A percentile compares a stretch with the other conserved stretches of the same genome.
Evolutionary conservation across 257 asterid genomes (phyloP).

Genomic region (Primulina tabacum): DNA sequence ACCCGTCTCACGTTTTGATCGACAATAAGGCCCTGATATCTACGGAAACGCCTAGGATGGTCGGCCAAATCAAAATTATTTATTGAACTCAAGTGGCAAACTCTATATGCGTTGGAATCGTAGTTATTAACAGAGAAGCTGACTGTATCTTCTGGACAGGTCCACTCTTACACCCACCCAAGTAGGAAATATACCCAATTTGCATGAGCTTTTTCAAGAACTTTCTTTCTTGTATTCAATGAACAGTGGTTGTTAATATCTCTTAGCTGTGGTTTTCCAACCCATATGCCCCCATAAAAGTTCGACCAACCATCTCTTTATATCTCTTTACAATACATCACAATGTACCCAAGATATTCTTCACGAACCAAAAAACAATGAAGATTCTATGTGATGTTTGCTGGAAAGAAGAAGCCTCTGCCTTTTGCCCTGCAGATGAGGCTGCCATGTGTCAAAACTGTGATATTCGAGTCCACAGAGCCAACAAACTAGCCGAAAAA

Average conservation of each 20-base stretch:
- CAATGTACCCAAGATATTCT: neutral
- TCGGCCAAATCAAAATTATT: neutral
- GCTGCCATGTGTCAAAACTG: slow-evolving; percentile 74
- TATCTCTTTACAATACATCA: neutral
- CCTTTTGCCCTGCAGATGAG: slow-evolving; percentile 84
- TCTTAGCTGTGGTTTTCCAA: neutral
- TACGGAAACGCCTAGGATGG: neutral
- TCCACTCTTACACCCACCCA: neutral
- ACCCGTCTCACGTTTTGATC: too few relatives aligned
- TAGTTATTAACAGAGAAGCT: neutral
- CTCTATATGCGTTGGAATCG: neutral
- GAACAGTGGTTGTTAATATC: neutral
- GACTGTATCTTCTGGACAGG: neutral
- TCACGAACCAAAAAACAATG: slow-evolving; percentile 28
- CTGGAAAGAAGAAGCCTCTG: slow-evolving; percentile 51
- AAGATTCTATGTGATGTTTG: slow-evolving; percentile 85
- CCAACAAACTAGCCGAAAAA: slow-evolving; percentile 74
- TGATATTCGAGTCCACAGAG: slow-evolving; percentile 67
- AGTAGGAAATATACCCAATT: neutral
- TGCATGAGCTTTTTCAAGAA: neutral
- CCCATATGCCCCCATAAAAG: neutral
- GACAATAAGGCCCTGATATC: neutral
- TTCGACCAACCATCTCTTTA: neutral
- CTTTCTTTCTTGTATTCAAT: neutral
- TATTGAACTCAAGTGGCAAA: neutral